Conservation (phyloP, 192 early-diverging fungal genomes). For the Gamsiella multidivaricata region DNA sequence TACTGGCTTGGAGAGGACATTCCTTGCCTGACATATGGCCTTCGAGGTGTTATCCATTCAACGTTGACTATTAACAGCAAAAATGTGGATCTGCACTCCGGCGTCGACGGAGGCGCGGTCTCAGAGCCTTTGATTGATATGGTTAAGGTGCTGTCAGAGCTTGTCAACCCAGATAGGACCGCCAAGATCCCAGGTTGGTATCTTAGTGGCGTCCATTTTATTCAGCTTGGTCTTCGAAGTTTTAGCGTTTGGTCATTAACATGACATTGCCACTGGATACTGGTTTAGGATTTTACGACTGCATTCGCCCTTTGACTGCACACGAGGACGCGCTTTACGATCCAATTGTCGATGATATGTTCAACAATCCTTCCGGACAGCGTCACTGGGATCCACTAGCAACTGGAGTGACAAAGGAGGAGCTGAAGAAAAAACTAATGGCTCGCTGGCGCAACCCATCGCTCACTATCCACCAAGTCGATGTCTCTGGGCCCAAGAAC, state of each 20-base stretch:
- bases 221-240: neutral
- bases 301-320: conserved; percentile 63
- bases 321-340: conserved; percentile 71
- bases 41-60: conserved; percentile 80
- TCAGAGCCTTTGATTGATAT: conserved; percentile 77
- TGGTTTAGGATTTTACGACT: conserved; percentile 76
- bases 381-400: conserved; percentile 24
- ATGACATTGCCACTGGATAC: too few species aligned
- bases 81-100: conserved; percentile 77
- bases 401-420: conserved; percentile 51
- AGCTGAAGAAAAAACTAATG: conserved; percentile 70
- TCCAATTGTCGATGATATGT: conserved; percentile 62
- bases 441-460: conserved; percentile 79
- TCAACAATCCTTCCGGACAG: conserved; percentile 34
- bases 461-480: conserved; percentile 79
- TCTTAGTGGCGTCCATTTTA: neutral
- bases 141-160: conserved; percentile 68
- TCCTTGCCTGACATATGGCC: conserved; percentile 83
- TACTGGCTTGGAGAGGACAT: conserved; percentile 84
- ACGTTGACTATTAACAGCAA: conserved; percentile 61
- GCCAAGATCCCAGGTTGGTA: conserved; percentile 69
- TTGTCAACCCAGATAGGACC: conserved; percentile 65
- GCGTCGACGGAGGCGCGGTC: conserved; percentile 80
- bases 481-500: conserved; percentile 77
- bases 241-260: too few species aligned